phyloP scores from a whole-genome alignment of 257 asterid species.

The Gardenia jasminoides region DNA sequence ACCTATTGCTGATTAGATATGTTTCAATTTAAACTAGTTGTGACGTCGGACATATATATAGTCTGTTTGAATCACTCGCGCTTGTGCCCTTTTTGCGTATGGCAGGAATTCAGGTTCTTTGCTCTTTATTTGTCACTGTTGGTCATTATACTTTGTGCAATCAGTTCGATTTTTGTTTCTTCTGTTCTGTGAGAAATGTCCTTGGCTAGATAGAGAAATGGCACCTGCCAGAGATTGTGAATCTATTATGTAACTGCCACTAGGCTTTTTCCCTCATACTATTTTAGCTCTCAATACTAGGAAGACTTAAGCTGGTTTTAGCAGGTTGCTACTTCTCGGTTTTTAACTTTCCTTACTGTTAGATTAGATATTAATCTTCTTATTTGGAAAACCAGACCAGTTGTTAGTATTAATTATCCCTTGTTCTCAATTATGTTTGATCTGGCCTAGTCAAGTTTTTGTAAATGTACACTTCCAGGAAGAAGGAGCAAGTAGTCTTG shows the following conservation, averaged over 20 bases:
- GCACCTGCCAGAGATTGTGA: neutral
- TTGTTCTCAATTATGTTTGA: neutral
- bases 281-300: neutral
- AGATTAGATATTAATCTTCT: neutral
- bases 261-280: neutral
- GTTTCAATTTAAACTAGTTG: neutral
- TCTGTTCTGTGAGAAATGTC: neutral
- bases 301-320: neutral
- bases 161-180: neutral
- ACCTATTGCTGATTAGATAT: neutral
- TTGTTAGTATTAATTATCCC: neutral
- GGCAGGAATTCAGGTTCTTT: neutral
- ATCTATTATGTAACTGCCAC: neutral
- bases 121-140: neutral
- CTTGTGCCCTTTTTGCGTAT: neutral
- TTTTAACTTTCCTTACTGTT: neutral
- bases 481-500: constrained; percentile 95
- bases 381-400: neutral
- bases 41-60: neutral
- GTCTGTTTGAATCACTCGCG: neutral
- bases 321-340: no score
- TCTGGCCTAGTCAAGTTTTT: neutral
- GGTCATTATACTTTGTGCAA: neutral
- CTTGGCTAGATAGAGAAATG: neutral
- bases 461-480: constrained; percentile 45